Conservation (phyloP, 140 eudicot genomes). For the Oenanthe javanica region DNA sequence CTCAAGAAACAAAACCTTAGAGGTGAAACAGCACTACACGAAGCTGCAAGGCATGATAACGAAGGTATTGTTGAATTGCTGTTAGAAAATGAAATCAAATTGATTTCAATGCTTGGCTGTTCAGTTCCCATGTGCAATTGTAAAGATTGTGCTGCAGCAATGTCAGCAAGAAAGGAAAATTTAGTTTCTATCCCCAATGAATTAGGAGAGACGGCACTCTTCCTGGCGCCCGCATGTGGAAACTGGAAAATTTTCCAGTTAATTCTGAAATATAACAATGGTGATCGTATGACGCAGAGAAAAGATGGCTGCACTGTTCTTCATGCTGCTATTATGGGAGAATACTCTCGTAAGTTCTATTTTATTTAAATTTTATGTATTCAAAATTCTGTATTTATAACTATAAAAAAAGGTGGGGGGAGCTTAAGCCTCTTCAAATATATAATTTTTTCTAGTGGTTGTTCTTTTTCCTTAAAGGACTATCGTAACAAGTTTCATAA, state of each 20-base stretch:
- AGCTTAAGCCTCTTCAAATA: too few relatives aligned
- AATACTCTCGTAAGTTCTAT: not conserved
- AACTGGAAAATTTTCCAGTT: not conserved
- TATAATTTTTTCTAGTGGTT: not conserved
- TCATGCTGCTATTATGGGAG: conserved; percentile 14
- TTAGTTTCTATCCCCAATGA: not conserved
- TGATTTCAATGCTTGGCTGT: not conserved
- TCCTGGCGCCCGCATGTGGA: not conserved
- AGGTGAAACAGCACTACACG: conserved; percentile 9
- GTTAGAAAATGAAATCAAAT: not conserved
- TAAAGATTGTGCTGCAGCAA: not conserved
- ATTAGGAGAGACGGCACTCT: conserved; percentile 4
- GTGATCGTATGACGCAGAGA: not conserved
- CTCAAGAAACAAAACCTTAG: conserved; percentile 1
- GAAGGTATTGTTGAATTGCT: not conserved
- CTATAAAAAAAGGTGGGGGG: too few relatives aligned
- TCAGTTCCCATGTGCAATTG: not conserved
- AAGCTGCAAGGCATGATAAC: not conserved
- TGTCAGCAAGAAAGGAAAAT: not conserved
- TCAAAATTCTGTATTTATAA: not conserved
- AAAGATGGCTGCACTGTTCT: conserved; percentile 10
- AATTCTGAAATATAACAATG: not conserved
- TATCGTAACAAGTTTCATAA: not conserved
- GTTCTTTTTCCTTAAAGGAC: not conserved
- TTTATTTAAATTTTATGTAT: not conserved